Evolutionary conservation across 805 yeast species (phyloP), one percentile per base, ranked within the genome.

Genomic region (Candida piceae): DNA sequence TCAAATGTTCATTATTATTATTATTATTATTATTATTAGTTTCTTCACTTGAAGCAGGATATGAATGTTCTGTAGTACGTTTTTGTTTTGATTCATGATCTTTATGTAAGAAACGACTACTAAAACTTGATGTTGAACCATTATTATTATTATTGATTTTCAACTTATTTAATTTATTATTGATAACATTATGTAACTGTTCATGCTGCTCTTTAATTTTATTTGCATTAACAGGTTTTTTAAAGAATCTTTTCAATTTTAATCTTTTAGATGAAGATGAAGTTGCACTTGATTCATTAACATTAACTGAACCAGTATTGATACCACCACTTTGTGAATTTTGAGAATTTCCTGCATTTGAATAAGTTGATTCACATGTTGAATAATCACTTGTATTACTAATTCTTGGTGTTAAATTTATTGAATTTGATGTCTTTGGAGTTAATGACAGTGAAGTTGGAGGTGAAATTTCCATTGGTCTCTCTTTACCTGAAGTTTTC

Each of bases 211-310:
- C 49, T 28, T 34, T 38, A 16, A 30, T 29, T 28, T 41, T 39
- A 10, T 23, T 24, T 7, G 31, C 6, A 5, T 21, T 37, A 29
- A 25, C n/a, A 12, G 20, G 42, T 16, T 19, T 40, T 38, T 70
- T 73, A 53, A 71, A 66, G 43, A 71, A 72, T 35, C 77, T 57
- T 41, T 66, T 66, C 38, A 72, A 57, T 35, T 63, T 65, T 31
- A 64, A 43, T 27, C 48, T 40, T 15, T 43, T 35, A 4, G 42
- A 26, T 7, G 27, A 12, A 19, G 4, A 6, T 2, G 28, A 18
- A 7, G 22, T 6, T 7, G 6, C 9, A 7, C 6, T 20, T 20
- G 22, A 20, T 4, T 26, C 29, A 9, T 8, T 28, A 12, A 23
- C 6, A 26, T 5, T 16, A 16, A 16, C 12, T n/a, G 29, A n/a